phyloP scores from a whole-genome alignment of 1,139 yeast genomes.

The Saccharomyces hybrid region DNA sequence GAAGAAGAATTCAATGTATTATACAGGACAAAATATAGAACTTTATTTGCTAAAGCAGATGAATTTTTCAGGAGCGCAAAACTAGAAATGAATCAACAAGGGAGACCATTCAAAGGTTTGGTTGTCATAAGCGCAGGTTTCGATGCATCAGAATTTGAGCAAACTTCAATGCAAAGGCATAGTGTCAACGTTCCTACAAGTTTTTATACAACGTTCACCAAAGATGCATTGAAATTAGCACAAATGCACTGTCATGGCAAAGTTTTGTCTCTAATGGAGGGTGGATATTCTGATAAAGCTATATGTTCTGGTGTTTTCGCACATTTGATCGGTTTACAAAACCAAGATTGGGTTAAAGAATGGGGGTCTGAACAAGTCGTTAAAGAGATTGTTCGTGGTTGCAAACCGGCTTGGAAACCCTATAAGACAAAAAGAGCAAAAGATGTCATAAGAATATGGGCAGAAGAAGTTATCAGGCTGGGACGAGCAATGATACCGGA shows the following conservation, averaged over 20 bases:
- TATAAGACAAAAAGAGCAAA: conserved; percentile 39
- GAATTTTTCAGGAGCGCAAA: conserved; percentile 52
- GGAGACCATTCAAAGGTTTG: conserved; percentile 56
- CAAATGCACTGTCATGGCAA: conserved; percentile 53
- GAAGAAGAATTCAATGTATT: conserved; percentile 57
- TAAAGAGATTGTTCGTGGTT: conserved; percentile 61
- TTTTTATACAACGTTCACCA: conserved; percentile 66
- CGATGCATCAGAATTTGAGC: conserved; percentile 82
- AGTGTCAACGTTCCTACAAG: conserved; percentile 77
- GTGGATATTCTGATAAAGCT: conserved; percentile 85
- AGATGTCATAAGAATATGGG: conserved; percentile 48
- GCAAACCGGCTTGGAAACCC: conserved; percentile 60
- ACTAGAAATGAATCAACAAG: conserved; percentile 36
- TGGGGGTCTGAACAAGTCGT: conserved; percentile 60
- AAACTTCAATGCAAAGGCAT: conserved; percentile 78
- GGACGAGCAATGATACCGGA: conserved; percentile 66
- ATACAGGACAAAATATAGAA: conserved; percentile 55
- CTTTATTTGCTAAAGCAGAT: conserved; percentile 58
- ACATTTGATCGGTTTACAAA: conserved; percentile 61
- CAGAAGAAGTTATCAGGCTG: conserved; percentile 56
- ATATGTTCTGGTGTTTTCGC: conserved; percentile 73
- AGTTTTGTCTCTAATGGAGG: conserved; percentile 66
- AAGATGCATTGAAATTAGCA: conserved; percentile 62
- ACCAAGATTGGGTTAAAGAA: conserved; percentile 50
- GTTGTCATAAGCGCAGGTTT: conserved; percentile 78